phyloP scores from a whole-genome alignment of 2,329 filamentous ascomycete species.

The Reticulascus tulasneorum region DNA sequence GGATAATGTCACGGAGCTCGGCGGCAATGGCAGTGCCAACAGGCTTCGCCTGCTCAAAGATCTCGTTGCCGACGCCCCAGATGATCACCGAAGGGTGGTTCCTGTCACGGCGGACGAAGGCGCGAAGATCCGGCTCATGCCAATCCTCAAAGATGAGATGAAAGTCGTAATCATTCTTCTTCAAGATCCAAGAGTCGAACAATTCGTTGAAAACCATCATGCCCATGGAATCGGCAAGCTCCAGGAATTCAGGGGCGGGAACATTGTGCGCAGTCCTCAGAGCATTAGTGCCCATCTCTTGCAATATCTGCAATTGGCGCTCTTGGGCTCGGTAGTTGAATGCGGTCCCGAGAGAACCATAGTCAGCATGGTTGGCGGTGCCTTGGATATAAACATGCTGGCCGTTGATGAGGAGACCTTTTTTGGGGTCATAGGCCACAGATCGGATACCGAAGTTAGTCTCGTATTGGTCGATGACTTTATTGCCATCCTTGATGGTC shows the following conservation, averaged over 20 bases:
- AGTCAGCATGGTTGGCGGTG: slow-evolving; percentile 47
- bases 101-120: slow-evolving; percentile 49
- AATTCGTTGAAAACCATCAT: slow-evolving; percentile 51
- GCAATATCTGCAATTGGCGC: slow-evolving; percentile 45
- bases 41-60: slow-evolving; percentile 40
- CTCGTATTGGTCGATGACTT: slow-evolving; percentile 38
- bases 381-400: slow-evolving; percentile 40
- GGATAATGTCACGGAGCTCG: slow-evolving; percentile 36
- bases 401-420: slow-evolving; percentile 44
- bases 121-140: slow-evolving; percentile 48
- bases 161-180: slow-evolving; percentile 45
- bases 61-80: slow-evolving; percentile 54
- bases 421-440: slow-evolving; percentile 32
- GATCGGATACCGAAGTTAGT: slow-evolving; percentile 47
- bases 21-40: slow-evolving; percentile 26
- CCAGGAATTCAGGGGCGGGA: slow-evolving; percentile 45
- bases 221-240: slow-evolving; percentile 44
- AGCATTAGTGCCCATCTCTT: slow-evolving; percentile 46
- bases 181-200: slow-evolving; percentile 47
- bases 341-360: slow-evolving; percentile 45
- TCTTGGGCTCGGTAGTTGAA: slow-evolving; percentile 45
- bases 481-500: slow-evolving; percentile 21
- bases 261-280: slow-evolving; percentile 51
- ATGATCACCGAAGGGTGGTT: slow-evolving; percentile 50
- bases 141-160: slow-evolving; percentile 49